These are phyloP conservation scores for Calonectria henricotiae DNA, from an alignment of 2,329 filamentous ascomycete genomes.

Conservation along the genomic window DNA sequence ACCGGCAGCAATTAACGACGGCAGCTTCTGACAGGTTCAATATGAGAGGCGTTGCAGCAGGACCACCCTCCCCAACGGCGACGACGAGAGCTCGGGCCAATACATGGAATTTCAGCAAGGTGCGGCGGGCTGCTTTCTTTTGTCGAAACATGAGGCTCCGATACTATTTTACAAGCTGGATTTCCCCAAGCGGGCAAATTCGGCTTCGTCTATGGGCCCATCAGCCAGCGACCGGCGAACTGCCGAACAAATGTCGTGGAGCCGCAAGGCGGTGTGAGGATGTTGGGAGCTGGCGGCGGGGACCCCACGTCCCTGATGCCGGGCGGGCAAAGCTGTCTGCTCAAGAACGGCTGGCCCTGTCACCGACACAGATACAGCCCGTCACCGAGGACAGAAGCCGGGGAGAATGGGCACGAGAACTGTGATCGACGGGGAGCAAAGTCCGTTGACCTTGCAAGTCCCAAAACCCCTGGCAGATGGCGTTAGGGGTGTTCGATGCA, in stretches of 20 bases:
- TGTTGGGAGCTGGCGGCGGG: conserved; percentile 33
- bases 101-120: conserved; percentile 63
- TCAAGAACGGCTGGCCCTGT: conserved; percentile 32
- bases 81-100: conserved; percentile 57
- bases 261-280: conserved; percentile 51
- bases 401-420: conserved; percentile 31
- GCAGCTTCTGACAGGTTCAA: conserved; percentile 33
- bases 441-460: conserved; percentile 32
- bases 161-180: conserved; percentile 17
- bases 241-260: conserved; percentile 38
- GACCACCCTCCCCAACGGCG: conserved; percentile 54
- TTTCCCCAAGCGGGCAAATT: conserved; percentile 48
- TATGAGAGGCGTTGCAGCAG: conserved; percentile 59
- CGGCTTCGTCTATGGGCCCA: conserved; percentile 39
- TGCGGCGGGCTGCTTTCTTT: conserved; percentile 46
- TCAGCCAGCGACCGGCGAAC: conserved; percentile 23
- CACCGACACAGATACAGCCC: conserved; percentile 36
- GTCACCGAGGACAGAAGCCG: conserved; percentile 28
- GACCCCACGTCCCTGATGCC: conserved; percentile 45
- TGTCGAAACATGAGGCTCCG: conserved; percentile 29
- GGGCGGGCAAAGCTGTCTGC: conserved; percentile 31
- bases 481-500: conserved; percentile 45
- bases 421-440: conserved; percentile 27
- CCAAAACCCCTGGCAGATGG: conserved; percentile 38
- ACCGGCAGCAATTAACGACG: conserved; percentile 30